Evolutionary conservation across 2,329 filamentous ascomycete species (phyloP).

Genomic region (Neurospora sp.): DNA sequence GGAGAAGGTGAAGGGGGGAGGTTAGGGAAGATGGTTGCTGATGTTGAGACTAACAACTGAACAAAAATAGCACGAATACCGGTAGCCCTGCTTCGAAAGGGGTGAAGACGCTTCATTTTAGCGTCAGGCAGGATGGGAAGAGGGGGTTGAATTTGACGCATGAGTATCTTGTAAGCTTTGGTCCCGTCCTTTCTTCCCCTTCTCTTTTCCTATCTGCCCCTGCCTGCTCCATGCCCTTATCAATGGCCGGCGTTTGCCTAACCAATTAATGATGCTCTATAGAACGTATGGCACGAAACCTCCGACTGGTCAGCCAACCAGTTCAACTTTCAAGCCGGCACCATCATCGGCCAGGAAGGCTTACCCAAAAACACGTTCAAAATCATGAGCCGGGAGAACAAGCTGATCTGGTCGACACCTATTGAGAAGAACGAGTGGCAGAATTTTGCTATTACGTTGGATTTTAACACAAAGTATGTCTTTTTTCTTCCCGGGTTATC

Average conservation of each 20-base stretch:
- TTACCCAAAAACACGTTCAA: constrained; percentile 30
- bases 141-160: constrained; percentile 26
- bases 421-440: constrained; percentile 42
- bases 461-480: constrained; percentile 43
- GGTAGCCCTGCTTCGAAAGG: constrained; percentile 25
- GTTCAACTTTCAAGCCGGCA: constrained; percentile 28
- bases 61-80: constrained; percentile 21
- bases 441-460: constrained; percentile 48
- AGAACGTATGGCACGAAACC: constrained; percentile 28
- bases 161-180: constrained; percentile 22
- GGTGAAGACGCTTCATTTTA: constrained; percentile 28
- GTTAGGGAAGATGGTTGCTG: not conserved
- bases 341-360: constrained; percentile 25
- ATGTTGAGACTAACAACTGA: not conserved
- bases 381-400: constrained; percentile 29
- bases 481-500: too few relatives aligned
- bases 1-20: not conserved
- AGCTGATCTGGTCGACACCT: constrained; percentile 29
- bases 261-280: too few relatives aligned
- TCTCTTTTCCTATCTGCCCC: not conserved
- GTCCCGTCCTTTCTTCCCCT: not conserved
- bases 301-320: constrained; percentile 28
- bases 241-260: too few relatives aligned
- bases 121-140: constrained; percentile 22
- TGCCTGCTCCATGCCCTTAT: not conserved